Conservation (phyloP, 495 filamentous ascomycete species). For the Barbatosphaeria neglecta region DNA sequence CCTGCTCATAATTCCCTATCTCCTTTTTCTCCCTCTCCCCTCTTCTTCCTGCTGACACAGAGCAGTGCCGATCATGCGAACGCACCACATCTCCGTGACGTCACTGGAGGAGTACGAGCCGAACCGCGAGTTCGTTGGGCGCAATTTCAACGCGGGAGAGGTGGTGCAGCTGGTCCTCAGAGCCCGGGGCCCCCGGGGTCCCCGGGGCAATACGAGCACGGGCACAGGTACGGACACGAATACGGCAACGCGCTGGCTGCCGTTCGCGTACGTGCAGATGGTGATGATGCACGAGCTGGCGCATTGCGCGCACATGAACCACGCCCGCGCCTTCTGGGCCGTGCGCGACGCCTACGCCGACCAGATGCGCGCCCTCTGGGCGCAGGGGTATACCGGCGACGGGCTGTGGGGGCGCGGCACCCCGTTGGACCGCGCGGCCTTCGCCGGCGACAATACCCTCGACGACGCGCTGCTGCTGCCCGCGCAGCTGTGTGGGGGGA, state of each 20-base stretch:
- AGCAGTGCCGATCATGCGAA: slow-evolving; percentile 56
- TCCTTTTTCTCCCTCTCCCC: background rate
- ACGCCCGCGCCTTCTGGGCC: slow-evolving; percentile 60
- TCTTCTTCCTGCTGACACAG: too few species aligned
- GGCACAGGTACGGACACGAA: too few species aligned
- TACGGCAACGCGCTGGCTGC: slow-evolving; percentile 63
- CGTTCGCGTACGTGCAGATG: slow-evolving; percentile 68
- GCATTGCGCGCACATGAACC: slow-evolving; percentile 79
- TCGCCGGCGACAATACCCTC: slow-evolving; percentile 35
- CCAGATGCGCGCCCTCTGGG: slow-evolving; percentile 54
- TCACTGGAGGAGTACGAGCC: slow-evolving; percentile 66
- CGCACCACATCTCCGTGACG: slow-evolving; percentile 53
- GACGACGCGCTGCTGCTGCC: slow-evolving; percentile 46
- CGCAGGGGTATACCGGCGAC: slow-evolving; percentile 56
- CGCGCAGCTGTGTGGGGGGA: slow-evolving; percentile 58
- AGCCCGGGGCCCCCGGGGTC: slow-evolving; percentile 41
- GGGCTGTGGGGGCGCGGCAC: slow-evolving; percentile 65
- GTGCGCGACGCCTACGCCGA: slow-evolving; percentile 55
- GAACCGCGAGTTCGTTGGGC: slow-evolving; percentile 63
- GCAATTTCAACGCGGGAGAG: slow-evolving; percentile 80
- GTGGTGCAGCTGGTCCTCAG: slow-evolving; percentile 68
- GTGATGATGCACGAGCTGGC: slow-evolving; percentile 79
- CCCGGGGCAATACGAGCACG: too few species aligned
- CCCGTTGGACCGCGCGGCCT: slow-evolving; percentile 45
- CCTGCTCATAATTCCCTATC: background rate